Base-by-base conservation (phyloP, 2,329 filamentous ascomycete species). In the Pyrenochaeta sp. region DNA sequence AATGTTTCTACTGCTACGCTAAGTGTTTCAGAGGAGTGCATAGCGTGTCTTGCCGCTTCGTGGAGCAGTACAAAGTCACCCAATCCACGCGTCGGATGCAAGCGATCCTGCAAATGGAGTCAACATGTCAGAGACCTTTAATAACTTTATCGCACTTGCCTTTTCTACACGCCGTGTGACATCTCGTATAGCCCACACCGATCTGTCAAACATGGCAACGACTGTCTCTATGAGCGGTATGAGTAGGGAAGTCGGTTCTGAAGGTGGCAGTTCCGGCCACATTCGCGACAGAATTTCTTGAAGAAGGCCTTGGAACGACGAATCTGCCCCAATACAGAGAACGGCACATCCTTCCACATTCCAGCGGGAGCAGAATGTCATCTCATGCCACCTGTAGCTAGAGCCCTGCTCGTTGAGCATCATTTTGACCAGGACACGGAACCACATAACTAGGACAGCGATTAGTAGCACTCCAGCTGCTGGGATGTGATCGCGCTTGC, bases 311-410 rank as follows among this genome's bases (percentile, higher is more conserved):
- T 47, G 39, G 30, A 68, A 66, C 13, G 37, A 13, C 2, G 13
- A 5, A 34, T 32, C 10, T 25, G 53, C 56, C 13, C 58, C 64
- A 27, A 61, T 61, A 43, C 65, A 66, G 1, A 66, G 45, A 9
- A 65, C 37, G 1, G 28, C 32, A 24, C 52, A 59, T 25, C 34
- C 9, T 1, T 46, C 10, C 2, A 47, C 9, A 10, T 28, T 34
- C 64, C 64, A 68, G 15, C 49, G 55, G 1, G 50, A 59, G 24
- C 49, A 60, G 32, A 68, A 65, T 12, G 64, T 68, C 61, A 68
- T 61, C 50, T 68, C 61, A 25, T 63, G 53, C 64, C 64, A 68
- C 0, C 34, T 54, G 34, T 68, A 68, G 15, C 40, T 55, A 5
- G 50, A 42, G 6, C 25, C 32, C 7, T n/a, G 3, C 10, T 40